Base-by-base conservation (phyloP, 2,329 filamentous ascomycete species). In the Teratosphaeria viscida region DNA sequence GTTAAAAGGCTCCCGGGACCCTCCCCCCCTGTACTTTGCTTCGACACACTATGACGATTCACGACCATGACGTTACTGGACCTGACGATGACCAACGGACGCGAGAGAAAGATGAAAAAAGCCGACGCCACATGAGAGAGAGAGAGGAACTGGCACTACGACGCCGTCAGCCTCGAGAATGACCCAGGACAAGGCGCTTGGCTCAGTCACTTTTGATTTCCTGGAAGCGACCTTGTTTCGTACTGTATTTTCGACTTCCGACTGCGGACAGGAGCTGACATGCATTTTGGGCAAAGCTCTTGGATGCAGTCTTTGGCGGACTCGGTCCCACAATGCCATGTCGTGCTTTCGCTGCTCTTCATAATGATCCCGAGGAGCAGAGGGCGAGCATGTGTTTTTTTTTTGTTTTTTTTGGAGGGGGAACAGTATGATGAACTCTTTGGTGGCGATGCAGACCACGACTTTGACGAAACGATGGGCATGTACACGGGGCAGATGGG, bases 61-160 rank as follows among this genome's bases (percentile, higher is more conserved):
- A 70, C 63, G 68, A 70, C 68, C 59, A 70, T 64, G 67, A 69
- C 66, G 64, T 57, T 63, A 61, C 59, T 27, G 53, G 57, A 52
- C 59, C 56, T 60, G 54, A 63, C 47, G 62, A 63, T 63, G 54
- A 63, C 60, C 57, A 59, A 56, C 54, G 43, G 54, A 58, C 58
- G 60, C 56, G 52, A 27, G 34, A 54, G 52, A 54, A 54, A 54
- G 52, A 54, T 14, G n/a, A 35, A 32, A 54, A 27, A n/a, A 54
- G 34, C 43, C 43, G n/a, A 49, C 43, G 19, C 43, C 43, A 49
- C 43, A 19, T 49, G 19, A 19, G 19, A 19, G n/a, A 49, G 43
- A 29, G 43, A 49, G 43, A 49, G 43, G 43, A 49, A 12, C 43
- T 19, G 43, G 43, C 43, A n/a, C 19, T 7, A 49, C 19, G 16